Evolutionary conservation across 2,329 filamentous ascomycete genomes (phyloP).

Genomic region (Lithohypha guttulata): DNA sequence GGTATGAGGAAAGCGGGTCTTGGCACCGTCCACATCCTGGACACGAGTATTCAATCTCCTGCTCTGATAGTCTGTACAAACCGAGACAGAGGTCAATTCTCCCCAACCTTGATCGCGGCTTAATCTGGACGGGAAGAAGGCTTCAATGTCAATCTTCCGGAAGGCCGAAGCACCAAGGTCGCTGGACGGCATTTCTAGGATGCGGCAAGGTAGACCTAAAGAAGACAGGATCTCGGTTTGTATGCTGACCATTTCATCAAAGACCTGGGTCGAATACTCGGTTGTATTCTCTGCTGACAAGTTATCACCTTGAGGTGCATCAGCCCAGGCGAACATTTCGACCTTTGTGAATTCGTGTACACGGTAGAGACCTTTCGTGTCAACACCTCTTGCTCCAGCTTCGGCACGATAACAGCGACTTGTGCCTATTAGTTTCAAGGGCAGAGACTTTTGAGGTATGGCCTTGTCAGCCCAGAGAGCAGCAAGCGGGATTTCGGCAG

Average conservation of each 20-base stretch:
- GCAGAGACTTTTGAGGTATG: conserved; percentile 55
- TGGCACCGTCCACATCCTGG: conserved; percentile 40
- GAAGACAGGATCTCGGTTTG: conserved; percentile 72
- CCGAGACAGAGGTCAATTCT: conserved; percentile 80
- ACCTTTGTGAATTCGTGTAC: conserved; percentile 99
- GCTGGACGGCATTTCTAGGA: conserved; percentile 81
- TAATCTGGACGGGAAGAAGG: conserved; percentile 73
- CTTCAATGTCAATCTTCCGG: conserved; percentile 87
- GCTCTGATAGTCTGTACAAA: conserved; percentile 91
- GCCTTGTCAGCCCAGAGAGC: conserved; percentile 72
- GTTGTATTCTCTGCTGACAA: conserved; percentile 12
- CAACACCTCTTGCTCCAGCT: conserved; percentile 76
- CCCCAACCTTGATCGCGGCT: conserved; percentile 63
- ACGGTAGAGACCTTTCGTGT: conserved; percentile 89
- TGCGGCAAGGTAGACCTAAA: conserved; percentile 71
- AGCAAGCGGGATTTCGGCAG: conserved; percentile 88
- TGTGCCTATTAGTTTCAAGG: conserved; percentile 68
- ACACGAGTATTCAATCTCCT: conserved; percentile 68
- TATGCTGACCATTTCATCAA: conserved; percentile 75
- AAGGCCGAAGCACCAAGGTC: conserved; percentile 83
- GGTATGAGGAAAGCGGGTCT: conserved; percentile 69
- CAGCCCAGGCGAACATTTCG: conserved; percentile 89
- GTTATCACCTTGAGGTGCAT: conserved; percentile 38
- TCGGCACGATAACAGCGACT: conserved; percentile 95
- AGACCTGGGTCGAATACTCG: conserved; percentile 41